These are phyloP conservation scores for Trichosanthes truncata DNA, from an alignment of 306 rosid genomes.

Conservation along the genomic window DNA sequence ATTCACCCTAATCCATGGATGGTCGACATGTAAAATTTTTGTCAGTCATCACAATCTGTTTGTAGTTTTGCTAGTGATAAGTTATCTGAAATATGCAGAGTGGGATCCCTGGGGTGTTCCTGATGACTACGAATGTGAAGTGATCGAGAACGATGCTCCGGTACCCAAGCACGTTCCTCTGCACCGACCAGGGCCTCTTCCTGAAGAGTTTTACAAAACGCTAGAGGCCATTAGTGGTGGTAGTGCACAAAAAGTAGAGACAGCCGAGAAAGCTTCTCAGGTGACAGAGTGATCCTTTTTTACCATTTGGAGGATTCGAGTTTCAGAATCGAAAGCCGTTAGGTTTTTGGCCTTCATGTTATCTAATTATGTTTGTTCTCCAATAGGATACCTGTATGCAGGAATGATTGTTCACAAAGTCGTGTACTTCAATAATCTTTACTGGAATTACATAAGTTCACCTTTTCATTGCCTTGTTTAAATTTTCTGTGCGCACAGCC, in stretches of 20 bases:
- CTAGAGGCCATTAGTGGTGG: conserved; percentile 30
- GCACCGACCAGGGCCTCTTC: conserved; percentile 83
- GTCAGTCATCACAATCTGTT: neutral
- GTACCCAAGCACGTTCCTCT: conserved; percentile 78
- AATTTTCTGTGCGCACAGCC: neutral
- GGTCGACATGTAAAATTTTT: neutral
- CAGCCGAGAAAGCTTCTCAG: conserved; percentile 27
- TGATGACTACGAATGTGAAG: conserved; percentile 72
- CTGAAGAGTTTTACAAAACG: conserved; percentile 52
- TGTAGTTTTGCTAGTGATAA: neutral
- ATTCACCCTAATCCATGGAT: too few species aligned
- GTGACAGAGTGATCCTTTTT: conserved; percentile 29
- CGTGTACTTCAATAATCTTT: conserved; percentile 20
- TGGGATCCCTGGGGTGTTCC: conserved; percentile 96
- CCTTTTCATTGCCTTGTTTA: neutral
- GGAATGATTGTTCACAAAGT: conserved; percentile 18
- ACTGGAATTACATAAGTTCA: conserved; percentile 8
- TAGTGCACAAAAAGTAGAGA: conserved; percentile 22
- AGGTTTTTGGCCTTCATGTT: conserved; percentile 5
- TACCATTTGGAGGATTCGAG: conserved; percentile 18
- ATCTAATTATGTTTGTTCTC: conserved; percentile 14
- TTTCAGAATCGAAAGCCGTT: conserved; percentile 16
- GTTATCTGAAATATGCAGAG: conserved; percentile 33
- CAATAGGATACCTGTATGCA: conserved; percentile 14
- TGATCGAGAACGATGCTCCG: conserved; percentile 79